phyloP scores from a whole-genome alignment of 345 rosid genomes.

The Erodium maritimum region DNA sequence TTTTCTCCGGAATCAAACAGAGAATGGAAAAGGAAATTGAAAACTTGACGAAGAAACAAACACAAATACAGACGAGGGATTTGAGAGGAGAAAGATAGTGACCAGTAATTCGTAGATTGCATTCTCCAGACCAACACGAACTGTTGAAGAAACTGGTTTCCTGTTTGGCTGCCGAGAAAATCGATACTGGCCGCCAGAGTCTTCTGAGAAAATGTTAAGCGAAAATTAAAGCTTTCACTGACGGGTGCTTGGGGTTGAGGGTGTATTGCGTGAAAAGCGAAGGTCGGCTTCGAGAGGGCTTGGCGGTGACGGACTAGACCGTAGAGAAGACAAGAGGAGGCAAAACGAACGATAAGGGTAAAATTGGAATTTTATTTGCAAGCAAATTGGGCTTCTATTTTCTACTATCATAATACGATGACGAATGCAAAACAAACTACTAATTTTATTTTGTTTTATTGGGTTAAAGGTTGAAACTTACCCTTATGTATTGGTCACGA shows the following conservation, averaged over 20 bases:
- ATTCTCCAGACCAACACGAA: constrained; percentile 8
- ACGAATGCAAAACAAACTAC: no score
- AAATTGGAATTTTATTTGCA: no score
- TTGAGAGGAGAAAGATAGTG: not conserved
- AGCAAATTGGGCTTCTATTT: no score
- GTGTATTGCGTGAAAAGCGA: not conserved
- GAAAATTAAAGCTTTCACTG: not conserved
- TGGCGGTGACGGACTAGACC: no score
- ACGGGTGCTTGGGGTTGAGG: not conserved
- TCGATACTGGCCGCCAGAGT: not conserved
- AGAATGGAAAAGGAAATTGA: not conserved
- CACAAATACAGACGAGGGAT: not conserved
- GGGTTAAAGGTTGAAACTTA: no score
- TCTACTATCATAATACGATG: no score
- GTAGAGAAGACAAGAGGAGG: no score
- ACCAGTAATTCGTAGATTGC: constrained; percentile 14
- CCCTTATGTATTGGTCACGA: no score
- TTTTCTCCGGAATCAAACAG: not conserved
- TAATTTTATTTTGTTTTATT: no score
- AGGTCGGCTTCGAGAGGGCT: no score
- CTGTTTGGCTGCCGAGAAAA: constrained; percentile 5
- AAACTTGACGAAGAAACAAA: not conserved
- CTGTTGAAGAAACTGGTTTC: not conserved
- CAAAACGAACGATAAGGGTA: no score
- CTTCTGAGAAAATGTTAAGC: not conserved